Percentiles rank a stretch among this genome's conserved stretches.
phyloP scores from a whole-genome alignment of 2,329 filamentous ascomycete genomes.

The Stenocarpella maydis region DNA sequence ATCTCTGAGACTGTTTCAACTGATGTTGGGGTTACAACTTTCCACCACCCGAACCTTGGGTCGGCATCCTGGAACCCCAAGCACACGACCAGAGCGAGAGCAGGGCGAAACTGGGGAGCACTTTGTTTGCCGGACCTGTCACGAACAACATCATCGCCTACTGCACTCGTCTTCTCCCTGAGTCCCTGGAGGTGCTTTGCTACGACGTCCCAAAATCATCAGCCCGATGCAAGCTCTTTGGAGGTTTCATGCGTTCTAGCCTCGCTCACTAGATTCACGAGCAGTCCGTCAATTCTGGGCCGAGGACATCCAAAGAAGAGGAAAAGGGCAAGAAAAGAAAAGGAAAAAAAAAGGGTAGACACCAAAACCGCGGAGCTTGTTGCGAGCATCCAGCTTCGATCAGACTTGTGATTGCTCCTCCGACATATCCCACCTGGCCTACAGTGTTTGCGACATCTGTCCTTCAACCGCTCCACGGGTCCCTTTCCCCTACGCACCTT shows the following conservation, averaged over 20 bases:
- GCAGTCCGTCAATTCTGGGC: no score
- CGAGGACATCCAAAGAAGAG: no score
- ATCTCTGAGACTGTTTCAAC: constrained; percentile 26
- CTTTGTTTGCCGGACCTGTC: constrained; percentile 1
- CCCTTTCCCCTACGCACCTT: background rate
- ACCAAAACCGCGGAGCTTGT: background rate
- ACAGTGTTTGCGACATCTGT: constrained; percentile 4
- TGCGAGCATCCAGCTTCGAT: background rate
- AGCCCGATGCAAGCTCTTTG: background rate
- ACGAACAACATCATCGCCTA: constrained; percentile 4
- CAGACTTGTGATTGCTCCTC: background rate
- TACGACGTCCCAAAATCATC: constrained; percentile 1
- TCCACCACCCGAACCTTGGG: constrained; percentile 24
- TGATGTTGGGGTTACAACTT: constrained; percentile 26
- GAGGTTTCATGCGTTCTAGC: constrained; percentile 22
- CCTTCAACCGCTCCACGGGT: background rate
- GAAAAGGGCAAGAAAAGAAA: no score
- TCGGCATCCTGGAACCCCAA: constrained; percentile 13
- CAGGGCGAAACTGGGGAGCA: constrained; percentile 10
- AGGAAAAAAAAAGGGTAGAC: background rate
- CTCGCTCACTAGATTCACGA: constrained; percentile 7
- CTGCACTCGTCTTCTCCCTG: constrained; percentile 4
- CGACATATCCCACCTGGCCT: constrained; percentile 18
- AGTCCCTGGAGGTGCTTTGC: background rate
- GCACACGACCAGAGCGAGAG: constrained; percentile 17